A percentile compares a stretch with the other conserved stretches of the same genome.
Conservation (phyloP, 441 rosid species). For the Hura crepitans region DNA sequence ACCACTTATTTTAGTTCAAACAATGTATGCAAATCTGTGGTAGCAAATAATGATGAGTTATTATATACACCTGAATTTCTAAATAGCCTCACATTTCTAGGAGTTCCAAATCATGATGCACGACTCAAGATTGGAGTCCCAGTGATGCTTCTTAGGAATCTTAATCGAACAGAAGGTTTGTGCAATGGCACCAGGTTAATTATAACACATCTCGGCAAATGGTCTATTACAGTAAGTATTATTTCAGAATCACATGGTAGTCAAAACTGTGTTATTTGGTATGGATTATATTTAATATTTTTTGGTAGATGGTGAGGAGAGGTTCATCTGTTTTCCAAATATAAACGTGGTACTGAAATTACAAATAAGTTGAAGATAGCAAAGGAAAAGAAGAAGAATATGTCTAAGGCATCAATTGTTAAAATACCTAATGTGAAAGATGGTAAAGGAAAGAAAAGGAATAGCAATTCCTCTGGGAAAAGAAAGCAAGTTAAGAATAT, state of each 20-base stretch:
- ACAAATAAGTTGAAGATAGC: too few relatives aligned
- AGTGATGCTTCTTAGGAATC: background rate
- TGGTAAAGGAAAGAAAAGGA: too few relatives aligned
- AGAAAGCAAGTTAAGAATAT: too few relatives aligned
- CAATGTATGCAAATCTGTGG: background rate
- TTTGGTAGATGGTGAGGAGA: too few relatives aligned
- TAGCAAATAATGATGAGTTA: background rate
- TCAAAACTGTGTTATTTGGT: too few relatives aligned
- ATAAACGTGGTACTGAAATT: too few relatives aligned
- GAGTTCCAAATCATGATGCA: background rate
- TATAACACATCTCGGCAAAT: background rate
- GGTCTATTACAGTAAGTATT: background rate
- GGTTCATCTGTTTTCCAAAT: too few relatives aligned
- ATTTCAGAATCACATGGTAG: background rate
- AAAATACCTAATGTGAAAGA: too few relatives aligned
- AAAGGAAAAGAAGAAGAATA: too few relatives aligned
- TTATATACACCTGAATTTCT: background rate
- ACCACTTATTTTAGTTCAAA: background rate
- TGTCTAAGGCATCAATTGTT: too few relatives aligned
- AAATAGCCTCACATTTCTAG: background rate
- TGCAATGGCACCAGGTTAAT: constrained; percentile 4
- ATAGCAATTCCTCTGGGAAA: too few relatives aligned
- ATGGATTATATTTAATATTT: too few relatives aligned
- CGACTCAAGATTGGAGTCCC: background rate
- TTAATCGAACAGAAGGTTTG: background rate